phyloP scores from a whole-genome alignment of 768 basidiomycete species.

The Serpula lacrymans region DNA sequence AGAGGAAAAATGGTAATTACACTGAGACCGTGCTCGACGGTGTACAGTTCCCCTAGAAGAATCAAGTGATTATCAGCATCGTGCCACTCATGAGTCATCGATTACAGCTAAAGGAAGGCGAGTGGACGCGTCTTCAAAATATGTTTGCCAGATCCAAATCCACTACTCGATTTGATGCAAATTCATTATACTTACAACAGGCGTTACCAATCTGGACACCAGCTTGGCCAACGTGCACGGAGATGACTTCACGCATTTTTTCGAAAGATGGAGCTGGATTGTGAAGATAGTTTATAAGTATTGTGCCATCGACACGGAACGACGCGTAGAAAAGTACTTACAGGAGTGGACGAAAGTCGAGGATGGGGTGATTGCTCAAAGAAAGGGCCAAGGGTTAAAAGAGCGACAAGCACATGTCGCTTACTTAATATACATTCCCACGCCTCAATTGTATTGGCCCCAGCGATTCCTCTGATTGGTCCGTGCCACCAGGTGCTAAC shows the following conservation, averaged over 20 bases:
- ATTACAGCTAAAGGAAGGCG: no score
- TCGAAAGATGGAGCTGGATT: constrained; percentile 10
- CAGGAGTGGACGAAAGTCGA: constrained; percentile 22
- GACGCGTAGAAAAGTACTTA: constrained; percentile 27
- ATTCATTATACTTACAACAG: constrained; percentile 71
- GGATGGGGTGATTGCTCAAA: constrained; percentile 25
- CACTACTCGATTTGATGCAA: no score
- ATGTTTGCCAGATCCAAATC: no score
- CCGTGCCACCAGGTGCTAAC: no score
- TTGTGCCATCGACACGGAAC: constrained; percentile 16
- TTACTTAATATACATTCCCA: constrained; percentile 30
- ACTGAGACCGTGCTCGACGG: constrained; percentile 95
- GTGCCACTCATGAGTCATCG: no score
- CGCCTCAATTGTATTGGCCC: no score
- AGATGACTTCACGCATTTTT: constrained; percentile 95
- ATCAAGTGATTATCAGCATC: constrained; percentile 14
- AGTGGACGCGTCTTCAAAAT: no score
- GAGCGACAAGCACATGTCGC: constrained; percentile 30
- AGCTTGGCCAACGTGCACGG: constrained; percentile 97
- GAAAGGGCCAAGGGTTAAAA: constrained; percentile 40
- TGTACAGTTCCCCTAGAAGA: constrained; percentile 91
- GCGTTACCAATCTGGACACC: constrained; percentile 98
- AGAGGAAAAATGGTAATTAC: constrained; percentile 39
- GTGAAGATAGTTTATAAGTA: no score
- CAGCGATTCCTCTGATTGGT: no score